Conservation (phyloP, 768 basidiomycete species). For the Lepiota venenata region DNA sequence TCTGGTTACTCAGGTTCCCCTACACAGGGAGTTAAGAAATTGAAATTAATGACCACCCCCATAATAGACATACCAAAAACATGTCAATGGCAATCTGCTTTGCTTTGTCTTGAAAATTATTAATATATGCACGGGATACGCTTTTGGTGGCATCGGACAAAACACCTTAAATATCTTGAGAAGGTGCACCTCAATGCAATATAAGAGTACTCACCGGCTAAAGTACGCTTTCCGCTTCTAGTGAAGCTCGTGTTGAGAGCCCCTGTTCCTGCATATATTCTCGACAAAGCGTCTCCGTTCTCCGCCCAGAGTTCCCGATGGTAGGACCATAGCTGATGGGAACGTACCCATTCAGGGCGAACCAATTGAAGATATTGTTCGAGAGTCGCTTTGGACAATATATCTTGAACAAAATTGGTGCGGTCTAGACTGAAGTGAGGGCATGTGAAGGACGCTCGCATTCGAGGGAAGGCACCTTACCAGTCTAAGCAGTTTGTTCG, state of each 20-base stretch:
- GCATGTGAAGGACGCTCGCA: not conserved
- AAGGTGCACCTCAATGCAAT: not conserved
- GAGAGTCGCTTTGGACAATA: conserved; percentile 77
- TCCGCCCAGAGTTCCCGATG: conserved; percentile 98
- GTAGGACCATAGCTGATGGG: conserved; percentile 70
- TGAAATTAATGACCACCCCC: not conserved
- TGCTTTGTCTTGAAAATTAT: conserved; percentile 93
- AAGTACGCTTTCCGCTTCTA: conserved; percentile 88
- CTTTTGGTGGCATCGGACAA: conserved; percentile 97
- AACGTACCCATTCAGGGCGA: conserved; percentile 71
- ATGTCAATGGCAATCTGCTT: conserved; percentile 96
- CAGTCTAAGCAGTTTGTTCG: conserved; percentile 95
- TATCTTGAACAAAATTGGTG: conserved; percentile 97
- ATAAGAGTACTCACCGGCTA: conserved; percentile 56
- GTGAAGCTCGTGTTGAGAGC: conserved; percentile 97
- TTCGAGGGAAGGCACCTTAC: conserved; percentile 35
- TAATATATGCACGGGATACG: conserved; percentile 93
- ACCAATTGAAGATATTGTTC: conserved; percentile 82
- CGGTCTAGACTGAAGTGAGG: conserved; percentile 72
- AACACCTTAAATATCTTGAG: conserved; percentile 50
- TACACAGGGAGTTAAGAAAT: conserved; percentile 26
- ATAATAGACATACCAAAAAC: conserved; percentile 65
- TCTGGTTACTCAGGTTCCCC: conserved; percentile 91
- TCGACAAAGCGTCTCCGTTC: conserved; percentile 89
- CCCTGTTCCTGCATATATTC: conserved; percentile 92